Conservation (phyloP, 2,329 filamentous ascomycete species). For the Dothiorella sarmentorum region DNA sequence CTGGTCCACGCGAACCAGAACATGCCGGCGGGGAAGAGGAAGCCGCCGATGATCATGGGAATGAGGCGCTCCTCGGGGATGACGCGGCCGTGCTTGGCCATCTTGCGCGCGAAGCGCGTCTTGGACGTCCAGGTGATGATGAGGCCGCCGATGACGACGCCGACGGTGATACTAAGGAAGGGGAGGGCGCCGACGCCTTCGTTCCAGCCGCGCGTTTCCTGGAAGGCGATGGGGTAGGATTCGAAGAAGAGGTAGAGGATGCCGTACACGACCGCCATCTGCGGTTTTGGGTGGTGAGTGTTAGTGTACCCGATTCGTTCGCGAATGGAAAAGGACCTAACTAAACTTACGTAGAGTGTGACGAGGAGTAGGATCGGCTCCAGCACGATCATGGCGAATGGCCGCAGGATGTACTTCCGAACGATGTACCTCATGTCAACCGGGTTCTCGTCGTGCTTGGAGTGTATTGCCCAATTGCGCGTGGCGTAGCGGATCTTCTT, state of each 20-base stretch:
- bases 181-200: conserved; percentile 41
- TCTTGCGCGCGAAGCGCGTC: conserved; percentile 33
- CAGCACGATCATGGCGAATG: conserved; percentile 45
- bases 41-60: conserved; percentile 53
- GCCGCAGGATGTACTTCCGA: conserved; percentile 45
- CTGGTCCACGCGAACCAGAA: conserved; percentile 56
- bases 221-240: conserved; percentile 48
- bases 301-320: too few relatives aligned
- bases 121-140: conserved; percentile 33
- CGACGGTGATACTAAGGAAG: conserved; percentile 43
- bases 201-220: conserved; percentile 41
- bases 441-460: conserved; percentile 43
- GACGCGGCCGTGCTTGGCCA: conserved; percentile 30
- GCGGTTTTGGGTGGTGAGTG: too few relatives aligned
- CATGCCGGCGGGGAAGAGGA: conserved; percentile 46
- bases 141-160: conserved; percentile 33
- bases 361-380: conserved; percentile 50
- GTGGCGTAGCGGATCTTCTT: conserved; percentile 47
- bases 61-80: conserved; percentile 47
- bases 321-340: not conserved
- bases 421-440: conserved; percentile 39
- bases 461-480: conserved; percentile 46
- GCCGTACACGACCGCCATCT: conserved; percentile 36
- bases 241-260: conserved; percentile 48
- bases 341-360: conserved; percentile 36